Base-by-base conservation (phyloP, 1,284 basidiomycete species). In the Uromyces viciae-fabae region DNA sequence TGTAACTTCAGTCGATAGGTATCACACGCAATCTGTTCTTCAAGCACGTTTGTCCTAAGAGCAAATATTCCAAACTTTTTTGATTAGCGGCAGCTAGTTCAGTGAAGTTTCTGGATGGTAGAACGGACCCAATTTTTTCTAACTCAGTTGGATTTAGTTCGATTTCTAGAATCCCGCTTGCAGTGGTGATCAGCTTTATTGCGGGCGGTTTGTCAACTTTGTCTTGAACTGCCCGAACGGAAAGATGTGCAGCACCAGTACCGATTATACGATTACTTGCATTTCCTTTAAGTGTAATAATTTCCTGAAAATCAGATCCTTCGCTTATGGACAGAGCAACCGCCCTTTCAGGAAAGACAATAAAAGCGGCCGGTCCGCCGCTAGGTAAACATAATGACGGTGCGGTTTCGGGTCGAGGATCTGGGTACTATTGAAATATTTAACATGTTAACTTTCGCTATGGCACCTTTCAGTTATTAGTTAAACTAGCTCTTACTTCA, bases 1-100 rank as follows among this genome's bases (percentile, higher is more conserved):
- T 91, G 93, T 15, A 91, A 91, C 86, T 92, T 92, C 83, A 95
- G 90, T 46, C 93, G 84, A 43, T 84, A 83, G 9, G 86, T 86
- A 52, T 85, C 71, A 2, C 71, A 54, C 2, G 33, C 60, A 38
- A 81, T 36, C 49, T 72, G 69, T n/a, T 81, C 78, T 52, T 81
- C 78, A 66, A 36, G 33, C 31, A 69, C 8, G 40, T 25, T 75
- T 19, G 56, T 75, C 38, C 72, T 75, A 11, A 15, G 60, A 5
- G 40, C 19, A 19, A 8, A 3, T 9, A 43, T 42, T 25, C 8
- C 14, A 3, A 14, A 38, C 28, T 73, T 73, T n/a, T 19, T 75
- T n/a, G 3, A 60, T 28, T 38, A 62, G 36, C 2, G 25, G n/a
- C 38, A 58, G 25, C 19, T 22, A n/a, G 33, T 42, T 60, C 22